phyloP scores from a whole-genome alignment of 768 basidiomycete species.

The Rhodocollybia butyracea region DNA sequence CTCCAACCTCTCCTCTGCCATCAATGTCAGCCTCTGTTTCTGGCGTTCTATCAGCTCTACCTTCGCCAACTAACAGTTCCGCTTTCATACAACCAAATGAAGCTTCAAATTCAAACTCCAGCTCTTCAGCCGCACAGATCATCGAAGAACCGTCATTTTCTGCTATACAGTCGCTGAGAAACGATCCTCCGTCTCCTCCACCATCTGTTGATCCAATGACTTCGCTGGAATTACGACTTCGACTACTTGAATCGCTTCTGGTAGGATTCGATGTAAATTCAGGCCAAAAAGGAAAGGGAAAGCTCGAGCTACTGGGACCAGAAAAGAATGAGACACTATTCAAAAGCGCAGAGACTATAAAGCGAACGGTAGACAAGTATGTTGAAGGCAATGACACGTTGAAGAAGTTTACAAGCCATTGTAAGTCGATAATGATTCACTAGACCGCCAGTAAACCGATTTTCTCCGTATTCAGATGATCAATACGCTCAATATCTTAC shows the following conservation, averaged over 20 bases:
- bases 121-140: too few relatives aligned
- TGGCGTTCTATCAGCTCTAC: slow-evolving; percentile 17
- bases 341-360: slow-evolving; percentile 58
- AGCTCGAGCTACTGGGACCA: slow-evolving; percentile 40
- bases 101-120: slow-evolving; percentile 1
- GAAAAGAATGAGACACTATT: slow-evolving; percentile 55
- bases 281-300: slow-evolving; percentile 25
- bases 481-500: slow-evolving; percentile 72
- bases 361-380: slow-evolving; percentile 50
- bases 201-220: slow-evolving; percentile 57
- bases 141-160: not conserved
- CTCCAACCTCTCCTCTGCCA: slow-evolving; percentile 27
- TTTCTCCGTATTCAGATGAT: slow-evolving; percentile 48
- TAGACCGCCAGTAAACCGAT: not conserved
- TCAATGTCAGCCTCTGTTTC: slow-evolving; percentile 37
- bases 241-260: slow-evolving; percentile 79
- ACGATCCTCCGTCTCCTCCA: slow-evolving; percentile 10
- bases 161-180: slow-evolving; percentile 1
- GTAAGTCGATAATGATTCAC: slow-evolving; percentile 35
- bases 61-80: slow-evolving; percentile 11
- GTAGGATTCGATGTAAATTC: slow-evolving; percentile 55
- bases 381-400: slow-evolving; percentile 71
- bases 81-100: slow-evolving; percentile 2
- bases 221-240: slow-evolving; percentile 70
- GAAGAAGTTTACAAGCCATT: slow-evolving; percentile 70